Evolutionary conservation across 768 basidiomycete genomes (phyloP).

Genomic region (Jaapia argillacea): DNA sequence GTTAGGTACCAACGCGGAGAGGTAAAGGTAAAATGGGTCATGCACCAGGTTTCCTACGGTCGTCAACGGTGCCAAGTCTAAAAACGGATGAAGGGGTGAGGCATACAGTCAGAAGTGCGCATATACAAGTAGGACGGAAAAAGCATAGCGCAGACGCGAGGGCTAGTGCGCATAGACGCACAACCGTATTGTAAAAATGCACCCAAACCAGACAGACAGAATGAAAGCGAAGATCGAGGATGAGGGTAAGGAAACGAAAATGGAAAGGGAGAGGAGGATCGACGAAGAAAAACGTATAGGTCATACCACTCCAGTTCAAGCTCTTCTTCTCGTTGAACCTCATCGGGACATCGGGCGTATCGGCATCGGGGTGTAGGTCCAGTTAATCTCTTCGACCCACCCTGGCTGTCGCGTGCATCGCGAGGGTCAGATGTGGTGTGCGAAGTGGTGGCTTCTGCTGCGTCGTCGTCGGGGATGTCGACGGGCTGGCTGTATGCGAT

Average conservation of each 20-base stretch:
- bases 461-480: constrained; percentile 39
- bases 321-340: constrained; percentile 80
- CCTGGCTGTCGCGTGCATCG: constrained; percentile 5
- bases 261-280: no score
- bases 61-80: constrained; percentile 74
- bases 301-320: constrained; percentile 78
- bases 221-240: no score
- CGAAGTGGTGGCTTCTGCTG: constrained; percentile 51
- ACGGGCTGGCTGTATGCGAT: constrained; percentile 15
- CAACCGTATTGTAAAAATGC: no score
- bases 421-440: constrained; percentile 13
- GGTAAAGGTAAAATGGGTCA: constrained; percentile 8
- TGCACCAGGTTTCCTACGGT: constrained; percentile 90
- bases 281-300: constrained; percentile 42
- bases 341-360: constrained; percentile 59
- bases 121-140: no score
- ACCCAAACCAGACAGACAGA: no score
- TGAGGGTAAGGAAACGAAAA: no score
- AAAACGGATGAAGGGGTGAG: no score
- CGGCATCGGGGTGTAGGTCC: no score
- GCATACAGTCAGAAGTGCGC: no score
- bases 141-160: no score
- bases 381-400: constrained; percentile 17
- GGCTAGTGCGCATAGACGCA: no score
- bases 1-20: no score